Conservation (phyloP, 2,329 filamentous ascomycete genomes). For the Fonsecaea monophora region DNA sequence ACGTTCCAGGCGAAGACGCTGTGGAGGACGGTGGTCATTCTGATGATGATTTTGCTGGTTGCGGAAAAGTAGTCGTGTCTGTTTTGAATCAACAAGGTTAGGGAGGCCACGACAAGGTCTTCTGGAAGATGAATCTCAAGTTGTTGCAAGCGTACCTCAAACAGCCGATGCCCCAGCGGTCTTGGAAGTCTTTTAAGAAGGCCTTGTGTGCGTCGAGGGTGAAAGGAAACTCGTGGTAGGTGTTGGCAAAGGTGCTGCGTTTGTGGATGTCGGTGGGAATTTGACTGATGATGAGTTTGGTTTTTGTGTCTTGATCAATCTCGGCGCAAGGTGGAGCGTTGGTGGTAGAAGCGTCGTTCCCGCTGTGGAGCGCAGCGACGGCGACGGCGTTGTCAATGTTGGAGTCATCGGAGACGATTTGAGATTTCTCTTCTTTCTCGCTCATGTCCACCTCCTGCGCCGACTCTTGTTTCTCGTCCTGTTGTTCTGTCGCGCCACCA, state of each 20-base stretch:
- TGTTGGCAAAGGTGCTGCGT: neutral
- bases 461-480: neutral
- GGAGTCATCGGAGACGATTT: neutral
- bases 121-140: neutral
- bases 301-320: neutral
- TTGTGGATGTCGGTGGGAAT: neutral
- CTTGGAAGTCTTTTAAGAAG: neutral
- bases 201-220: neutral
- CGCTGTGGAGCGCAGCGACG: neutral
- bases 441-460: neutral
- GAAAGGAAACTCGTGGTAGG: neutral
- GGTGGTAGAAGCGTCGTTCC: neutral
- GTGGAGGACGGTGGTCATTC: neutral
- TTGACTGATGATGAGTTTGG: neutral
- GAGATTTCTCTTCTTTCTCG: neutral
- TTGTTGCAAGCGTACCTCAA: neutral
- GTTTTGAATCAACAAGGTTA: neutral
- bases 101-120: neutral
- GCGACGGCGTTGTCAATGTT: neutral
- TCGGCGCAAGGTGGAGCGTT: neutral
- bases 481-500: neutral
- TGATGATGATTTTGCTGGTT: neutral
- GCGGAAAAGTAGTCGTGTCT: slow-evolving; percentile 2
- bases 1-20: neutral
- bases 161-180: neutral